Base-by-base conservation (phyloP, 2,329 filamentous ascomycete genomes). In the Hymenoscyphus occultus region DNA sequence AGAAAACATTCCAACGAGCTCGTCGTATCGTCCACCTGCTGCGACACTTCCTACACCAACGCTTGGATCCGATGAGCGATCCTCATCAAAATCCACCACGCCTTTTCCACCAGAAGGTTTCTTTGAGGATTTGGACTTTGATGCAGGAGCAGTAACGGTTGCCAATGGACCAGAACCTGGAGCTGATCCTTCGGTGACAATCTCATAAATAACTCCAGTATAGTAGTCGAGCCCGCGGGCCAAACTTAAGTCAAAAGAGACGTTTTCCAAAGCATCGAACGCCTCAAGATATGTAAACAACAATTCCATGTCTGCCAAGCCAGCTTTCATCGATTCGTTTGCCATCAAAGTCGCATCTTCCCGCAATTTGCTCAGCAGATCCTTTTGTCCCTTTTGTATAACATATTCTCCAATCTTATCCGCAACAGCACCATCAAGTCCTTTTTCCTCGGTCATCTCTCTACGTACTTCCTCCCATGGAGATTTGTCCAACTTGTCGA, bases 401-500 rank as follows among this genome's bases (percentile, higher is more conserved):
- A 94, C 92, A 77, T 90, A 97, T 74, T 88, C 86, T 72, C 93
- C 92, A 72, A 97, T 96, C 74, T 87, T 90, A 79, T 97, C 93
- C 58, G 94, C 94, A 39, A 94, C 86, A 14, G 86, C 88, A 31
- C 82, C 81, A 54, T 87, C 85, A 1, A 98, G 82, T 0, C 92
- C 93, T 81, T 97, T 97, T 69, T 96, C 91, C 71, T 94, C 91
- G 0, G 91, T 89, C 93, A 97, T 97, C 77, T 97, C 93, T 77
- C 90, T 90, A 77, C 89, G 88, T 62, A 97, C 94, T 69, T 96
- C 93, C 39, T 84, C 85, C 94, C 93, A 97, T 1, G 93, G 90
- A 74, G 89, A 81, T 81, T 98, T 98, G 79, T 97, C 94, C 63
- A 98, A 82, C 82, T 98, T 98, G 81, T 98, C 94, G 58, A 98